A percentile compares a stretch with the other conserved stretches of the same genome.
Evolutionary conservation across 1,284 basidiomycete species (phyloP).

Genomic region (Dichomitus squalens): DNA sequence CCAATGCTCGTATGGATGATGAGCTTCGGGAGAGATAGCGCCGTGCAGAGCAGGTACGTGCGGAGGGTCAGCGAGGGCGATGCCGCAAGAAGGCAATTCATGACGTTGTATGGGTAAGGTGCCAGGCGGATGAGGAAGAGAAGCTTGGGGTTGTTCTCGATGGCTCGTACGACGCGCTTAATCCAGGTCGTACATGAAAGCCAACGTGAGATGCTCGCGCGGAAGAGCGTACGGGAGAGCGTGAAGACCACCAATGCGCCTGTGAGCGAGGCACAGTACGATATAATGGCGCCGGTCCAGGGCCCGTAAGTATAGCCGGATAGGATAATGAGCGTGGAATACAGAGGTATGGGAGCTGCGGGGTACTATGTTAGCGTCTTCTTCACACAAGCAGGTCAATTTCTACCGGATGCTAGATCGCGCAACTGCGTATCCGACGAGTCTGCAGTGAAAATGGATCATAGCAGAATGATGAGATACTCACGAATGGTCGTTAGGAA

Average conservation of each 20-base stretch:
- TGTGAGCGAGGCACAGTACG: slow-evolving; percentile 81
- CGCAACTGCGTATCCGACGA: background rate
- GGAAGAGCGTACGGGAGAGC: slow-evolving; percentile 73
- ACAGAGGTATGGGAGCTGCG: slow-evolving; percentile 79
- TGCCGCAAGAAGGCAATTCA: slow-evolving; percentile 89
- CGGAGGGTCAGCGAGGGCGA: slow-evolving; percentile 79
- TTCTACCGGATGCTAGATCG: background rate
- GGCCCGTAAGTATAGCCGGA: slow-evolving; percentile 87
- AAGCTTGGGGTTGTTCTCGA: slow-evolving; percentile 82
- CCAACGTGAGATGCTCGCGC: slow-evolving; percentile 69
- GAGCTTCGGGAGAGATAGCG: slow-evolving; percentile 82
- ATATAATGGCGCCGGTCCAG: slow-evolving; percentile 78
- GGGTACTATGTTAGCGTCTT: slow-evolving; percentile 17
- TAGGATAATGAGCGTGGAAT: slow-evolving; percentile 85
- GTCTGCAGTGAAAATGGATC: too few species aligned
- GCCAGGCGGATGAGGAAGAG: slow-evolving; percentile 87
- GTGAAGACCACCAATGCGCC: slow-evolving; percentile 82
- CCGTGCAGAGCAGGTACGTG: slow-evolving; percentile 82
- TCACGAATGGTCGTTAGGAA: slow-evolving; percentile 83
- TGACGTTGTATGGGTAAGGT: slow-evolving; percentile 86
- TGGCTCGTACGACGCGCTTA: slow-evolving; percentile 80
- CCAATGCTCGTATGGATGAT: slow-evolving; percentile 86
- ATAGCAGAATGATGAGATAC: slow-evolving; percentile 35
- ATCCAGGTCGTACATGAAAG: slow-evolving; percentile 66
- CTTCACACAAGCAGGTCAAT: background rate